phyloP scores from a whole-genome alignment of 2,329 filamentous ascomycete species.

The Sarocladium brachiariae region DNA sequence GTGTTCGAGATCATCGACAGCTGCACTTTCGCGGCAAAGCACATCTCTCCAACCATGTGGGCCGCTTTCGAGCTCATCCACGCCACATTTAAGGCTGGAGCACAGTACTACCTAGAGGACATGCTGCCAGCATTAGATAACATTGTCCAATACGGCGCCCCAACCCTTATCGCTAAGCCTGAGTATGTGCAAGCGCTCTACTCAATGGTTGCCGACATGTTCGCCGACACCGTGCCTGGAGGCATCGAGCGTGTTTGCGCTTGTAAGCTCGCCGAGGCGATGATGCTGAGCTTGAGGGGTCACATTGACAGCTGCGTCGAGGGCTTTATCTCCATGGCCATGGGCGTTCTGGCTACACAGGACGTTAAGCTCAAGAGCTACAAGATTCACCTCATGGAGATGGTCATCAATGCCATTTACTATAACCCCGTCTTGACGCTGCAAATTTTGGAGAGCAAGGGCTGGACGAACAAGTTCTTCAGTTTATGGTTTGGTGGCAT shows the following conservation, averaged over 20 bases:
- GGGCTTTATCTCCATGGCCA: conserved; percentile 83
- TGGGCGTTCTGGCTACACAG: conserved; percentile 68
- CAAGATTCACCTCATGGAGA: conserved; percentile 94
- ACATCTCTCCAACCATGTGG: conserved; percentile 97
- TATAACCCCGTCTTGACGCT: conserved; percentile 87
- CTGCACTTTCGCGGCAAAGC: conserved; percentile 96
- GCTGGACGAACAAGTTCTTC: conserved; percentile 99
- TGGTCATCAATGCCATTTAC: conserved; percentile 97
- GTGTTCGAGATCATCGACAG: conserved; percentile 99
- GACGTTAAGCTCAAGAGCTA: conserved; percentile 89
- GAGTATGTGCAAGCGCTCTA: conserved; percentile 83
- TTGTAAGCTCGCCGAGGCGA: conserved; percentile 92
- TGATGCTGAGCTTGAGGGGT: conserved; percentile 91
- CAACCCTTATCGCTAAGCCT: conserved; percentile 73
- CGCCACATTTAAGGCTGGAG: conserved; percentile 92
- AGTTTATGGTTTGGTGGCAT: conserved; percentile 97
- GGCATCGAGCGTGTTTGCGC: conserved; percentile 94
- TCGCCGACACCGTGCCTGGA: conserved; percentile 83
- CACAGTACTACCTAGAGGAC: conserved; percentile 94
- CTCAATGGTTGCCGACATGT: conserved; percentile 93
- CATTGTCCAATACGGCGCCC: conserved; percentile 87
- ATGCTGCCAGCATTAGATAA: conserved; percentile 98
- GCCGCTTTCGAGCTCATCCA: conserved; percentile 95
- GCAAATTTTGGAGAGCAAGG: conserved; percentile 80
- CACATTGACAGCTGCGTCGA: conserved; percentile 83